Conservation (phyloP, 371 early-diverging fungal genomes). For the Mortierella polycephala region DNA sequence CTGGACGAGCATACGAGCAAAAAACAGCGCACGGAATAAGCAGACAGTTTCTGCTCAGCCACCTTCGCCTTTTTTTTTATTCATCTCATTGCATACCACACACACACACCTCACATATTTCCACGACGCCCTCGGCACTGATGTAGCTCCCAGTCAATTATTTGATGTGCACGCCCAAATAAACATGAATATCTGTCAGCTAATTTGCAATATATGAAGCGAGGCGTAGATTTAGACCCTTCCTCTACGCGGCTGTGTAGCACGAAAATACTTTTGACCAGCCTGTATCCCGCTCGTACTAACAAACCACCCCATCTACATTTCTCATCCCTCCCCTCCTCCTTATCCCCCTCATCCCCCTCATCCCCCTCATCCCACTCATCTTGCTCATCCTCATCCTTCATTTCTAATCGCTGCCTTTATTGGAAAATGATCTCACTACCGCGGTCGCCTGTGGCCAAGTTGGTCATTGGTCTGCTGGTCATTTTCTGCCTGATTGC, state of each 20-base stretch:
- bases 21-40: slow-evolving; percentile 46
- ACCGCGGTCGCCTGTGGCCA: slow-evolving; percentile 32
- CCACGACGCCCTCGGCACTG: neutral
- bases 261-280: neutral
- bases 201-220: too few relatives aligned
- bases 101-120: neutral
- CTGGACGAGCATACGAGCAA: slow-evolving; percentile 41
- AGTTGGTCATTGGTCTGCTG: slow-evolving; percentile 16
- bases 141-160: neutral
- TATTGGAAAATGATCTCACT: slow-evolving; percentile 9
- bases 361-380: neutral
- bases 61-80: neutral
- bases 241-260: too few relatives aligned
- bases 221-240: too few relatives aligned
- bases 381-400: too few relatives aligned
- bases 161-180: too few relatives aligned
- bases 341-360: neutral
- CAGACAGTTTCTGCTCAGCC: neutral
- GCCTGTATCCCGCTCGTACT: neutral
- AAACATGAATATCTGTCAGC: too few relatives aligned
- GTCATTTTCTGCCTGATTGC: slow-evolving; percentile 18
- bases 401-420: neutral
- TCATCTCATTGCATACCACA: neutral
- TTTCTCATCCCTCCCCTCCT: too few relatives aligned
- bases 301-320: neutral